These are phyloP conservation scores for Syzygium aqueum DNA, from an alignment of 345 rosid genomes.

Conservation along the genomic window DNA sequence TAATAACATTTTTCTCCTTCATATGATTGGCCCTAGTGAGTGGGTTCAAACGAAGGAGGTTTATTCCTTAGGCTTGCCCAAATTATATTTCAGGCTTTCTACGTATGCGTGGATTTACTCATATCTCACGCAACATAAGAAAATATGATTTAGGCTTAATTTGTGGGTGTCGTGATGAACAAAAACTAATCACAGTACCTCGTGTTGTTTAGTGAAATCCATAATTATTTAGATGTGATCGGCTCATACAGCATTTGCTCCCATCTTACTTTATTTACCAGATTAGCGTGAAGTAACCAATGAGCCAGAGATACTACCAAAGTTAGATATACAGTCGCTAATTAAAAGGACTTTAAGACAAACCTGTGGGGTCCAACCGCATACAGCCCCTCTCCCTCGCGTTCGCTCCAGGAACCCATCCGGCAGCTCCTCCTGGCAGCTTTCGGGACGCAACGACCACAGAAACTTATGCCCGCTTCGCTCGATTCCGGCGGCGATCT, in stretches of 20 bases:
- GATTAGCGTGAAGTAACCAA: neutral
- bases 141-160: neutral
- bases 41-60: neutral
- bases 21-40: neutral
- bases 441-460: constrained; percentile 20
- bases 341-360: neutral
- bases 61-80: neutral
- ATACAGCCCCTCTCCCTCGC: constrained; percentile 9
- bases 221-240: neutral
- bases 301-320: neutral
- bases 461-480: constrained; percentile 23
- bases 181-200: neutral
- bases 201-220: neutral
- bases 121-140: neutral
- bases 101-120: neutral
- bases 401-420: constrained; percentile 21
- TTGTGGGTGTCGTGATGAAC: neutral
- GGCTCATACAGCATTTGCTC: neutral
- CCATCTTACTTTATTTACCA: neutral
- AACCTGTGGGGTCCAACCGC: constrained; percentile 39
- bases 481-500: constrained; percentile 36
- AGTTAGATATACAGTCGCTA: neutral
- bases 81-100: neutral
- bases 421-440: constrained; percentile 12
- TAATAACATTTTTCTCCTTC: neutral